Base-by-base conservation (phyloP, 129 eudicot genomes). In the Centella asiatica region DNA sequence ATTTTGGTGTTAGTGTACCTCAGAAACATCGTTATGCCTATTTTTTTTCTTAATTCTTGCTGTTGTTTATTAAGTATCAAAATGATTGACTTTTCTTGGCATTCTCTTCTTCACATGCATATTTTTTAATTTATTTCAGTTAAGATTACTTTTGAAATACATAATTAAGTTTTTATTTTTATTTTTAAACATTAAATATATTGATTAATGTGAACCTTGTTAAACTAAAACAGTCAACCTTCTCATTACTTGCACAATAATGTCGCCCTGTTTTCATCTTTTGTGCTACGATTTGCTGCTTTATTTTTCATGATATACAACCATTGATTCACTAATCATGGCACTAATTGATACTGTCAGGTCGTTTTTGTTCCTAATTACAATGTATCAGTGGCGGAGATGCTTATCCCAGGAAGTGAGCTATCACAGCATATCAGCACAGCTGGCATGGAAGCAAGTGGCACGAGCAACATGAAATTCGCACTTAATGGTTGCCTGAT, bases 361-460 rank as follows among this genome's bases (percentile, higher is more conserved):
- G 84, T 93, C 1, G 85, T 93, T 57, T 93, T 93, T 80, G 99
- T 93, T 71, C 99, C 99, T 34, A 93, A 93, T 69, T 93, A 93
- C 77, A 93, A 93, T 61, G 96, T 93, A 31, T 93, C 99, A 13
- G 99, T 93, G 49, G 99, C 99, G 1, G 99, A 93, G 89, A 74
- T 87, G 68, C 99, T 93, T 65, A 93, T 93, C 56, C 99, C 99
- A 10, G 99, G 99, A 71, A 93, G 99, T 77, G 99, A 93, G 81
- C 78, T 93, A 36, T 93, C 99, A n/a, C 99, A 93, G 64, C 99
- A 93, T 71, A 93, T 93, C 62, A 93, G 99, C 62, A 93, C 99
- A 27, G 99, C 99, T 45, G 99, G 99, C 49, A 93, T 93, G 99
- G 99, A 93, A 68, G 99, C 99, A 52, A 87, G 96, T 74, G 99